Percentiles rank a stretch among this genome's conserved stretches.
Conservation (phyloP, 768 basidiomycete genomes). For the Hysterangium stoloniferum region DNA sequence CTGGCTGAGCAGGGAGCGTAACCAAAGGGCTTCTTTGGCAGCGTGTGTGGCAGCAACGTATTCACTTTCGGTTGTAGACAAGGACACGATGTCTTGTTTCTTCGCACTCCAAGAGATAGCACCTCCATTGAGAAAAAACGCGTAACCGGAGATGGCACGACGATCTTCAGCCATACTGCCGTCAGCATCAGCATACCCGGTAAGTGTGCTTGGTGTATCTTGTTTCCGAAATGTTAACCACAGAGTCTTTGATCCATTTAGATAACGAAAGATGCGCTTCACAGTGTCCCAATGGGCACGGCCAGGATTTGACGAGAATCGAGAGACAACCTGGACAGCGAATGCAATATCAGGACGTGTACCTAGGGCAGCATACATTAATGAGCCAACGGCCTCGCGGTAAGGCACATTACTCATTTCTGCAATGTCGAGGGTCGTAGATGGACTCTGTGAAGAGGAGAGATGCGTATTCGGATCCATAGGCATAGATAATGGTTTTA, state of each 20-base stretch:
- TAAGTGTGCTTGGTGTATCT: constrained; percentile 12
- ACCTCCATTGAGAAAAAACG: constrained; percentile 18
- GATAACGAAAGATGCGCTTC: constrained; percentile 15
- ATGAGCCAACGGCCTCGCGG: constrained; percentile 17
- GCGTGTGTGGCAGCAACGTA: constrained; percentile 20
- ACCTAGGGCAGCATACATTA: constrained; percentile 22
- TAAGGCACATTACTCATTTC: constrained; percentile 6
- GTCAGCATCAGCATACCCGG: constrained; percentile 22
- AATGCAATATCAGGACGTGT: constrained; percentile 17
- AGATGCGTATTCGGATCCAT: constrained; percentile 12
- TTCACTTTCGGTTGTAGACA: constrained; percentile 24
- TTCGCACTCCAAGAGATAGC: constrained; percentile 20
- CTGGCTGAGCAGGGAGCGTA: constrained; percentile 12
- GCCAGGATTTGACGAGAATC: constrained; percentile 14
- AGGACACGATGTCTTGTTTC: constrained; percentile 19
- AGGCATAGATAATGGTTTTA: constrained; percentile 15
- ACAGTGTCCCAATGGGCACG: constrained; percentile 15
- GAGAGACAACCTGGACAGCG: not conserved
- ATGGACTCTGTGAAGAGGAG: not conserved
- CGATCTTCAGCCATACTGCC: constrained; percentile 23
- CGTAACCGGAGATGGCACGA: constrained; percentile 28
- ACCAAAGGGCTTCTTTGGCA: constrained; percentile 11
- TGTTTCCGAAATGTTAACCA: constrained; percentile 9
- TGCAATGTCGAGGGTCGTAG: not conserved
- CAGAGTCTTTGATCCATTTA: constrained; percentile 1